Base-by-base conservation (phyloP, 176 grass and related monocot genomes). In the Poa annua region DNA sequence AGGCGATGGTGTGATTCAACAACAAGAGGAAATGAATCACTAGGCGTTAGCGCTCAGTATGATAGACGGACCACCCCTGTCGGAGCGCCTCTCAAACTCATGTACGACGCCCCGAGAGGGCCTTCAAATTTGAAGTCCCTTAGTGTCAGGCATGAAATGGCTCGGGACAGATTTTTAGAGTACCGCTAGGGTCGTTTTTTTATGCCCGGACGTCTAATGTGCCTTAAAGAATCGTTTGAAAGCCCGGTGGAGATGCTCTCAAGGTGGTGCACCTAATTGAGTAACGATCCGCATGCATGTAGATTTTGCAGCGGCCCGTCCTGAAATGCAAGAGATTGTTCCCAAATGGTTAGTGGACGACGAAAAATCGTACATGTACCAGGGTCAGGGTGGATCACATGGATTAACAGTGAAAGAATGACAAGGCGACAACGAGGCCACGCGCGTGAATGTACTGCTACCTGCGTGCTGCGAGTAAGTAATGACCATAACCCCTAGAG, bases 341-440 rank as follows among this genome's bases (percentile, higher is more conserved):
- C 17, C 15, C 66, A 29, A 26, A 59, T 70, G 42, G 14, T 52
- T 17, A 36, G 24, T 4, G 17, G 34, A 14, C 11, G 11, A 21
- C 44, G 2, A 25, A n/a, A 72, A 38, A 60, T n/a, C 49, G 42
- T 2, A 32, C 22, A 48, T 25, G 25, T 63, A 64, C 61, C 61
- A 32, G 61, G 61, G 25, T 7, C 61, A 32, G 61, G 61, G 61
- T 7, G 33, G 3, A 20, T 9, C 72, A 86, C 73, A 77, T 86
- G 79, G 73, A 78, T 73, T 78, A 56, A 82, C 83, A 82, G 88
- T 72, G 12, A 26, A 78, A 19, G 54, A 76, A 76, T 54, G 73
- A 44, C 78, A 61, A 64, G 63, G 33, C 57, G 83, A 85, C 86
- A 80, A 56, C 25, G 24, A 73, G 45, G 73, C 66, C 73, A 85